phyloP scores from a whole-genome alignment of 208 protist species.

The Leishmania lainsoni region DNA sequence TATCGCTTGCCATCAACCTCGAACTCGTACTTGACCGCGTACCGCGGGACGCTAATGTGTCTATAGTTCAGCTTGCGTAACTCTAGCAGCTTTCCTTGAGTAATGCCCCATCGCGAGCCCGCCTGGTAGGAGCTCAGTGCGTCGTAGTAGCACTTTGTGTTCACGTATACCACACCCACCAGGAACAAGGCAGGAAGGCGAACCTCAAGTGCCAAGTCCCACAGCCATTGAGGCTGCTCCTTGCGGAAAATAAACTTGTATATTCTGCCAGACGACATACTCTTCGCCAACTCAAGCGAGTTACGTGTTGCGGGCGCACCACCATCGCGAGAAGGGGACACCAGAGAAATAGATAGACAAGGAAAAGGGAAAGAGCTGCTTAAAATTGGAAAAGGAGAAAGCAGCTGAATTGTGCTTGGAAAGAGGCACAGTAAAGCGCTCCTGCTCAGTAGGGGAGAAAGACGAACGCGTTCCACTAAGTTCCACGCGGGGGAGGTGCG shows the following conservation, averaged over 20 bases:
- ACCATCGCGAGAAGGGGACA: constrained; percentile 9
- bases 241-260: constrained; percentile 71
- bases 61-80: constrained; percentile 88
- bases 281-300: not conserved
- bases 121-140: constrained; percentile 69
- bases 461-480: not conserved
- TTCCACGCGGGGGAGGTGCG: not conserved
- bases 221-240: constrained; percentile 86
- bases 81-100: constrained; percentile 77
- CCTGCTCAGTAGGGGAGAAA: not conserved
- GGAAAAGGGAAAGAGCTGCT: not conserved
- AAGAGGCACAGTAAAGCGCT: not conserved
- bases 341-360: not conserved
- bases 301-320: not conserved
- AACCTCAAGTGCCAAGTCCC: constrained; percentile 86
- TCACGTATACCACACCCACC: constrained; percentile 65
- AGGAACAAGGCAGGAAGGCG: constrained; percentile 76
- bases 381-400: not conserved
- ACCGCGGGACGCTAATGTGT: constrained; percentile 85
- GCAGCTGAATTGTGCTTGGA: not conserved
- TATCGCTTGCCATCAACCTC: constrained; percentile 84
- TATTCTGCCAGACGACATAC: constrained; percentile 68
- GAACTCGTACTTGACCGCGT: constrained; percentile 85
- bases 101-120: constrained; percentile 71
- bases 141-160: constrained; percentile 85